A percentile compares a stretch with the other conserved stretches of the same genome.
Conservation (phyloP, 805 yeast species). For the Spathaspora gorwiae region DNA sequence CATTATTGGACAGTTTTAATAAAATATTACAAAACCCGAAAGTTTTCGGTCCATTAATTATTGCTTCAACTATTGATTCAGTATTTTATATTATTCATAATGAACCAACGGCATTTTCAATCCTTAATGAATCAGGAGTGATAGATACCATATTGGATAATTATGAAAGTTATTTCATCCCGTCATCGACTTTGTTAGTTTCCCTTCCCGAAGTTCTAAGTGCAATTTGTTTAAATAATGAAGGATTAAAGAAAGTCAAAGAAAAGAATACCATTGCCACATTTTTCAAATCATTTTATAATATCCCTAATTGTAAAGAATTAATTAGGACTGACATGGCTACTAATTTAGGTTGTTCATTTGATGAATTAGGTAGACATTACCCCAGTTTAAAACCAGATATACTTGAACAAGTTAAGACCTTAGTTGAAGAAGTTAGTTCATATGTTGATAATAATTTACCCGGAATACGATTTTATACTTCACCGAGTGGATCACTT, state of each 20-base stretch:
- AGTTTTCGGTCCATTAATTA: conserved; percentile 62
- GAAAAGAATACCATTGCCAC: conserved; percentile 30
- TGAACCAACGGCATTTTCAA: conserved; percentile 84
- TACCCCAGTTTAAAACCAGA: conserved; percentile 66
- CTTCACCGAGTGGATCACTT: conserved; percentile 35
- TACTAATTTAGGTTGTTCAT: conserved; percentile 55
- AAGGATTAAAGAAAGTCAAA: conserved; percentile 60
- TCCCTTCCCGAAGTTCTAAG: conserved; percentile 73
- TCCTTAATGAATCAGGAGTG: conserved; percentile 72
- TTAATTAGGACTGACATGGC: conserved; percentile 47
- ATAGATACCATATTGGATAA: conserved; percentile 60
- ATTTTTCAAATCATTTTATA: conserved; percentile 47
- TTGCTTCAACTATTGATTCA: conserved; percentile 58
- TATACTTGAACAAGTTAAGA: conserved; percentile 46
- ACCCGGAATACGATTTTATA: conserved; percentile 41
- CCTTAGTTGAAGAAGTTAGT: conserved; percentile 45
- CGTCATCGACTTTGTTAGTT: conserved; percentile 53
- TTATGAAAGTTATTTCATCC: conserved; percentile 52
- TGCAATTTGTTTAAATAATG: conserved; percentile 73
- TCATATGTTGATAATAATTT: conserved; percentile 26
- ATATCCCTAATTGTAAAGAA: conserved; percentile 47
- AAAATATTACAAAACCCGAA: conserved; percentile 51
- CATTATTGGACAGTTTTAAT: conserved; percentile 59
- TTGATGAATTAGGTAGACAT: conserved; percentile 82
- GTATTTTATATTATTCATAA: conserved; percentile 73